Conservation (phyloP, 1,139 yeast species). For the Spathaspora sp. region DNA sequence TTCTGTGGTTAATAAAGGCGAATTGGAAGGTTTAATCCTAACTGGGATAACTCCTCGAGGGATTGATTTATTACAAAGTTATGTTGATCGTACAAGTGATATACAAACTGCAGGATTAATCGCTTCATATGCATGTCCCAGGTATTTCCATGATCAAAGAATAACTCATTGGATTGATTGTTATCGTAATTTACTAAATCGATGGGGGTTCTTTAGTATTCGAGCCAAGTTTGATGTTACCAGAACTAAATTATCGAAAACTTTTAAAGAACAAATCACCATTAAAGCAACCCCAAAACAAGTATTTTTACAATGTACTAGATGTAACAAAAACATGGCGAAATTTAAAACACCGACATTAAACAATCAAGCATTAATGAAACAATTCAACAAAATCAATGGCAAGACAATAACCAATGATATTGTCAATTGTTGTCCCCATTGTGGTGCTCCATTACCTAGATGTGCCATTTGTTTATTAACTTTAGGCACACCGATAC, state of each 20-base stretch:
- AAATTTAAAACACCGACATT: slow-evolving; percentile 21
- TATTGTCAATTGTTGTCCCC: slow-evolving; percentile 60
- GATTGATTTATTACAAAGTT: slow-evolving; percentile 77
- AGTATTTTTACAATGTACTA: slow-evolving; percentile 73
- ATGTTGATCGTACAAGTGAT: slow-evolving; percentile 87
- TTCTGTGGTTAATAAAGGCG: slow-evolving; percentile 73
- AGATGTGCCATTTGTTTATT: slow-evolving; percentile 86
- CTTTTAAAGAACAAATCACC: slow-evolving; percentile 48
- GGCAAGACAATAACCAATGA: slow-evolving; percentile 12
- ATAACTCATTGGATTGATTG: slow-evolving; percentile 77
- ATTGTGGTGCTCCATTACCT: slow-evolving; percentile 88
- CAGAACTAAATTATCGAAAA: slow-evolving; percentile 63
- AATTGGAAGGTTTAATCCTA: slow-evolving; percentile 82
- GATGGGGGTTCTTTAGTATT: slow-evolving; percentile 77
- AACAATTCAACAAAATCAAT: slow-evolving; percentile 38
- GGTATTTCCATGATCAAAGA: slow-evolving; percentile 70
- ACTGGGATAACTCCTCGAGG: slow-evolving; percentile 90
- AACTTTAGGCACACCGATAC: slow-evolving; percentile 74
- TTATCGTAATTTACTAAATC: slow-evolving; percentile 72
- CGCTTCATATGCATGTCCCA: slow-evolving; percentile 77
- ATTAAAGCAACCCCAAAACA: slow-evolving; percentile 65
- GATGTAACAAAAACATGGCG: slow-evolving; percentile 74
- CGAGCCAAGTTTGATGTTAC: slow-evolving; percentile 86
- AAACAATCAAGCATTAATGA: slow-evolving; percentile 32
- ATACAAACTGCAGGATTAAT: slow-evolving; percentile 90